phyloP scores from a whole-genome alignment of 2,329 filamentous ascomycete species.

The Sporothrix pseudoabietina region DNA sequence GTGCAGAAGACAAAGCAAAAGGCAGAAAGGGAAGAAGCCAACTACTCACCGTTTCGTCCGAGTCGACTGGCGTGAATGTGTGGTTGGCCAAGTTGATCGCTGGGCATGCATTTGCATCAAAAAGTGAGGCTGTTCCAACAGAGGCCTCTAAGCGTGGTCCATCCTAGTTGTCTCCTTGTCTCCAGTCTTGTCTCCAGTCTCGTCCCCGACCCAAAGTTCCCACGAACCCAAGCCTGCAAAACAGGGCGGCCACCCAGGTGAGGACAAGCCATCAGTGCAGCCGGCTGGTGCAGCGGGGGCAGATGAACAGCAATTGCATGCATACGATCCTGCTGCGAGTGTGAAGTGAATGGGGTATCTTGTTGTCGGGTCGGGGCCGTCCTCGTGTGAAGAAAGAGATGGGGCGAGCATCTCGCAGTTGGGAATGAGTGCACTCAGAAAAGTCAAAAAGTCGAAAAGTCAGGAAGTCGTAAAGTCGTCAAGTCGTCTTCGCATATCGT shows the following conservation, averaged over 20 bases:
- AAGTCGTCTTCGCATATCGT: not conserved
- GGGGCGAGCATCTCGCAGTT: not conserved
- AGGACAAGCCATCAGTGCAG: slow-evolving; percentile 3
- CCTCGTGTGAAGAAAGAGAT: not conserved
- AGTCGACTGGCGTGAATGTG: not conserved
- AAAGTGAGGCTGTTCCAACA: slow-evolving; percentile 16
- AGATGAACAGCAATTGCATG: not conserved
- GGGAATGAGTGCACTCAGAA: not conserved
- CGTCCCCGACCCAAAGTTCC: not conserved
- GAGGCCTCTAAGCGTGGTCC: not conserved
- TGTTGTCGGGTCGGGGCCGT: not conserved
- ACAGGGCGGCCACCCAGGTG: slow-evolving; percentile 17
- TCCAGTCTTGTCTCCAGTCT: not conserved
- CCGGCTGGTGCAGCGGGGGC: not conserved
- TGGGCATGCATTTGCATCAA: not conserved
- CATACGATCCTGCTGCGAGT: not conserved
- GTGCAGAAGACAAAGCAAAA: slow-evolving; percentile 1
- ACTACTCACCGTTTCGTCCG: slow-evolving; percentile 1
- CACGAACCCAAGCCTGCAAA: not conserved
- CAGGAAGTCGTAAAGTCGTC: not conserved
- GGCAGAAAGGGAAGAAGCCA: not conserved
- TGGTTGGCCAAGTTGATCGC: not conserved
- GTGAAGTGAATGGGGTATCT: not conserved
- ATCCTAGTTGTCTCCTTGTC: too few relatives aligned
- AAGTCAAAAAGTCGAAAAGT: not conserved